These are phyloP conservation scores for Chloromonas sp. DNA, from an alignment of 163 green algal genomes.

Conservation along the genomic window DNA sequence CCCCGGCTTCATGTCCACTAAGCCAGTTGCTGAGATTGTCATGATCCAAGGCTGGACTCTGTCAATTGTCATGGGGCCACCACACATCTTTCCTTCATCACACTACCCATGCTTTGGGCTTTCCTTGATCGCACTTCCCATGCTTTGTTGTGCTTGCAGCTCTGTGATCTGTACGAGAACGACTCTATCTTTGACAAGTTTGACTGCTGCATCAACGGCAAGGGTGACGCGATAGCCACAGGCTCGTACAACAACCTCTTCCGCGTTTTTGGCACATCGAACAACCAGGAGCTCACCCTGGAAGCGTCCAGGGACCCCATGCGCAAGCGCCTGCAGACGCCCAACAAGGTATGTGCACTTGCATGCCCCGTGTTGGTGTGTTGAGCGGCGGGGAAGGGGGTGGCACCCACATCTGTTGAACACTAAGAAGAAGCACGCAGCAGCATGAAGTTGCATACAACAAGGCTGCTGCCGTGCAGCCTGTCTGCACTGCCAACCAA, in stretches of 20 bases:
- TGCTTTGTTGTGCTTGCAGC: slow-evolving; percentile 32
- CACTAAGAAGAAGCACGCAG: slow-evolving; percentile 11
- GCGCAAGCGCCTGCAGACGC: slow-evolving; percentile 40
- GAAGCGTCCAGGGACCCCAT: slow-evolving; percentile 79
- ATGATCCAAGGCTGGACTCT: too few relatives aligned
- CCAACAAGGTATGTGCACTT: slow-evolving; percentile 35
- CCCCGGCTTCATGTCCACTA: too few relatives aligned
- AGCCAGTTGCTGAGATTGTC: too few relatives aligned
- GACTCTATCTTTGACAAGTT: slow-evolving; percentile 99
- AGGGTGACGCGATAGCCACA: slow-evolving; percentile 72
- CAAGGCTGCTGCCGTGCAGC: neutral
- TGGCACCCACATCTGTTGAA: neutral
- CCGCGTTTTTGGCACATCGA: slow-evolving; percentile 59
- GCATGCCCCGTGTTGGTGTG: neutral
- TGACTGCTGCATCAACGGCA: slow-evolving; percentile 82
- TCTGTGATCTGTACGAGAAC: slow-evolving; percentile 98
- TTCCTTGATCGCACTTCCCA: too few relatives aligned
- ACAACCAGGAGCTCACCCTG: slow-evolving; percentile 59
- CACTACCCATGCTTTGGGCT: too few relatives aligned
- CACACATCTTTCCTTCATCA: too few relatives aligned
- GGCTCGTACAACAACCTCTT: slow-evolving; percentile 95
- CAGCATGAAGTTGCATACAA: neutral
- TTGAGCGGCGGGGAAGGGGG: neutral
- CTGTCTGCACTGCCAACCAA: neutral
- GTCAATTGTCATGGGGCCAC: too few relatives aligned